phyloP scores from a whole-genome alignment of 1,284 basidiomycete species.

The Psilocybe mexicana region DNA sequence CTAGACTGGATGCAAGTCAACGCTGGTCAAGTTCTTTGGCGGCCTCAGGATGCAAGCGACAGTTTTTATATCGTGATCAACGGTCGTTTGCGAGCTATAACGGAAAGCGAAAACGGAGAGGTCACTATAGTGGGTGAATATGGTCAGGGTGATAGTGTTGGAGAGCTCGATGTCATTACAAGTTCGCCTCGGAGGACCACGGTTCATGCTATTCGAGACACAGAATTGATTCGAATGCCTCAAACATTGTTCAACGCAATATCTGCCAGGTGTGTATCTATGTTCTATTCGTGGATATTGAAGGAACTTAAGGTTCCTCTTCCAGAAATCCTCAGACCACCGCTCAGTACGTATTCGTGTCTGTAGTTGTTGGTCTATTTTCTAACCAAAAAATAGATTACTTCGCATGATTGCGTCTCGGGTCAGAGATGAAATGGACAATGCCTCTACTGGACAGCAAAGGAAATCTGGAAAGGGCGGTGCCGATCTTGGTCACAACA shows the following conservation, averaged over 20 bases:
- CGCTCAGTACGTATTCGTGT: slow-evolving; percentile 68
- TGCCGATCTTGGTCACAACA: slow-evolving; percentile 70
- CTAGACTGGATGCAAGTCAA: slow-evolving; percentile 98
- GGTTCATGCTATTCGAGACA: slow-evolving; percentile 96
- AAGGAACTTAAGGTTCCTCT: not conserved
- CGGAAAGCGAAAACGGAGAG: slow-evolving; percentile 67
- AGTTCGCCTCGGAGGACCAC: slow-evolving; percentile 87
- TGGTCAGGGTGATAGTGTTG: slow-evolving; percentile 87
- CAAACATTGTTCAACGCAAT: slow-evolving; percentile 98
- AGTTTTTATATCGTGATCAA: slow-evolving; percentile 99
- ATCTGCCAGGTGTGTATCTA: slow-evolving; percentile 64
- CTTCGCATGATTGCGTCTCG: slow-evolving; percentile 92
- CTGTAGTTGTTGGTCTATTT: not conserved
- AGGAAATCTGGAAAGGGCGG: slow-evolving; percentile 45
- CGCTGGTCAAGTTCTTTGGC: slow-evolving; percentile 91
- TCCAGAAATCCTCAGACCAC: slow-evolving; percentile 91
- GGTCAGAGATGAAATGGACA: slow-evolving; percentile 81
- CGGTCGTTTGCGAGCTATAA: slow-evolving; percentile 87
- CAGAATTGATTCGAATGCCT: slow-evolving; percentile 97
- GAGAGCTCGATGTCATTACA: slow-evolving; percentile 97
- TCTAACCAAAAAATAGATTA: slow-evolving; percentile 46
- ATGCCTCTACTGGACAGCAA: slow-evolving; percentile 40
- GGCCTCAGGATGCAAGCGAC: slow-evolving; percentile 87
- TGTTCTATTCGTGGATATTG: not conserved
- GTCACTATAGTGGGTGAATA: slow-evolving; percentile 91